Percentiles rank a stretch among this genome's conserved stretches.
Conservation (phyloP, 768 basidiomycete species). For the Harrya chromipes region DNA sequence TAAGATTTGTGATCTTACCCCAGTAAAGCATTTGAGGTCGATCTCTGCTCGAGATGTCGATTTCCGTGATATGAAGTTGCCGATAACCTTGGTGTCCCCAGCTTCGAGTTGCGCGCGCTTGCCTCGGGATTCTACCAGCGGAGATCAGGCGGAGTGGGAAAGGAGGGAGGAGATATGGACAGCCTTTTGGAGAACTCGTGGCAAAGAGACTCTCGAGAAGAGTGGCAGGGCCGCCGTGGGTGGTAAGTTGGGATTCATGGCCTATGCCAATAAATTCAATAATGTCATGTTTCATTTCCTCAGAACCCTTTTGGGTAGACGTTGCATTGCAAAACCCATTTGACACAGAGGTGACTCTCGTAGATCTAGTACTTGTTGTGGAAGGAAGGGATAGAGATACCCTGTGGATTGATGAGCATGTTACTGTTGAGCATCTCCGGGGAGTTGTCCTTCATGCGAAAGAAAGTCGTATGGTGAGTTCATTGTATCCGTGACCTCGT, state of each 20-base stretch:
- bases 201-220: conserved; percentile 51
- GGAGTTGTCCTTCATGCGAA: conserved; percentile 60
- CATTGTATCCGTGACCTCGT: not conserved
- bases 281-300: not conserved
- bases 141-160: conserved; percentile 53
- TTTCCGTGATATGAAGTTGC: conserved; percentile 51
- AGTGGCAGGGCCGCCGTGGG: conserved; percentile 60
- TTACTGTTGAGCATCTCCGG: conserved; percentile 58
- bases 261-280: not conserved
- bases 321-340: conserved; percentile 68
- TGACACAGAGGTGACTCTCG: conserved; percentile 67
- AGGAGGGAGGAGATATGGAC: conserved; percentile 65
- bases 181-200: conserved; percentile 52
- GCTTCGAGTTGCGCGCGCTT: conserved; percentile 58
- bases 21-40: conserved; percentile 64
- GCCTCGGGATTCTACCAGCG: conserved; percentile 45
- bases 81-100: conserved; percentile 62
- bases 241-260: conserved; percentile 40
- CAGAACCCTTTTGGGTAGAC: conserved; percentile 80
- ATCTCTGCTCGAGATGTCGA: conserved; percentile 47
- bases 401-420: conserved; percentile 35
- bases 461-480: conserved; percentile 61
- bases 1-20: not conserved
- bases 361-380: conserved; percentile 56
- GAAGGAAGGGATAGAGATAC: conserved; percentile 35